phyloP scores from a whole-genome alignment of 2,329 filamentous ascomycete genomes.

The Talaromyces marneffei region DNA sequence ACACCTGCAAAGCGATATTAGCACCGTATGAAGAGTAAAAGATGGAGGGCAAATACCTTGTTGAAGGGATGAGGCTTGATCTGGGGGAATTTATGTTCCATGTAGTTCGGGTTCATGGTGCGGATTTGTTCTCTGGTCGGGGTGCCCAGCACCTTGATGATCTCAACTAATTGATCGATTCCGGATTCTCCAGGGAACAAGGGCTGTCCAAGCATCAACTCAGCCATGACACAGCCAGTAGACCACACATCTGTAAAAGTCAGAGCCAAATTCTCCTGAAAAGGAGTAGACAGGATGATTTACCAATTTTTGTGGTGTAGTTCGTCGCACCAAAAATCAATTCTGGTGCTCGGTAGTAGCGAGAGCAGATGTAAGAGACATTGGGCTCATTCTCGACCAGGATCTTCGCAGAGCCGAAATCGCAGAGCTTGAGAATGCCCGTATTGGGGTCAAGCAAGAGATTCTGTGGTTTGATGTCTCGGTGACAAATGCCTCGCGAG shows the following conservation, averaged over 20 bases:
- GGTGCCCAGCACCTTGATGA: conserved; percentile 97
- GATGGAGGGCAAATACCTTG: conserved; percentile 54
- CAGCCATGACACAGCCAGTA: conserved; percentile 97
- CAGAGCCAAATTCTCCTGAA: neutral
- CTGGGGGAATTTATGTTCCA: conserved; percentile 99
- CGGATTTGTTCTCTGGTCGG: conserved; percentile 96
- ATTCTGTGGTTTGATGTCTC: conserved; percentile 99
- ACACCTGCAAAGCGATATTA: conserved; percentile 54
- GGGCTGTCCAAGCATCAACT: conserved; percentile 96
- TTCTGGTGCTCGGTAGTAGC: conserved; percentile 96
- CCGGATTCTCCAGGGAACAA: conserved; percentile 97
- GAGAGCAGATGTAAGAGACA: conserved; percentile 98
- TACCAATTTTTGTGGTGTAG: conserved; percentile 99
- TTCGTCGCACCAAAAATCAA: conserved; percentile 98
- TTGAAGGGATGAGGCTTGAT: conserved; percentile 99
- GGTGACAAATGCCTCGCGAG: conserved; percentile 97
- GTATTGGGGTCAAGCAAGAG: conserved; percentile 85
- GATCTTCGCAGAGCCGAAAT: conserved; percentile 98
- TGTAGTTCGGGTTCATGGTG: conserved; percentile 99
- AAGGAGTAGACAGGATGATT: neutral
- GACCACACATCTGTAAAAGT: conserved; percentile 82
- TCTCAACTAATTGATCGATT: conserved; percentile 97
- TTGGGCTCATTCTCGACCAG: conserved; percentile 98
- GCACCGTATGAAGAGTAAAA: neutral
- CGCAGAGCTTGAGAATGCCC: conserved; percentile 92